Base-by-base conservation (phyloP, 345 rosid species). In the Moricandia arvensis region DNA sequence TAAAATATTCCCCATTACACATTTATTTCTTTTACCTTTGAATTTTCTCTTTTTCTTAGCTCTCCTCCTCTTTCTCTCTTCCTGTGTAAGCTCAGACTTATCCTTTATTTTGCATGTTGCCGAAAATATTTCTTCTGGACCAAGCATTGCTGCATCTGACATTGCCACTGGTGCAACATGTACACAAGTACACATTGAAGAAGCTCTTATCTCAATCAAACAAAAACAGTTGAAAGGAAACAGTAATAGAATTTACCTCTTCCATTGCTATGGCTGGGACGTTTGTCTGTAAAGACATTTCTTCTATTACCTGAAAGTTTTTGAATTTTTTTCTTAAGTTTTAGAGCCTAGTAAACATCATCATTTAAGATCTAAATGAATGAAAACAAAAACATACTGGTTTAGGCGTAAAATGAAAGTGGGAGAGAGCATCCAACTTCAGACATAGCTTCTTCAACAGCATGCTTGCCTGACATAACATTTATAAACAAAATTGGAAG, bases 231-330 rank as follows among this genome's bases (percentile, higher is more conserved):
- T 30, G 13, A 6, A 17, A 12, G 43, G 34, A 16, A 62, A 65
- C 21, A 18, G 9, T 35, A 49, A 12, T 35, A 49, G 15, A 24
- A 18, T 43, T 18, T 82, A 92, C 99, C 98, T 95, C 99, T 85
- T 95, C 98, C 96, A 95, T 90, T 62, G 94, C 98, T 80, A 93
- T 88, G 75, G 99, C 98, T 60, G 99, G 97, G 74, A 90, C 90
- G 77, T 95, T 95, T 29, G 85, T 75, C 81, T 88, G 98, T 30
- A 95, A 82, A 63, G 91, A 80, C 97, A 95, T 89, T 69, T 95
- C 98, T 76, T 95, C 98, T 60, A 92, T 86, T 35, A 92, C 90
- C 99, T 90, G 78, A 69, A 78, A 79, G 51, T 76, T 60, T 24
- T 47, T 18, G 75, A 18, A 58, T 18, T n/a, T 30, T 4, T 27